Conservation (phyloP, 306 rosid genomes). For the Acacia acuminata region DNA sequence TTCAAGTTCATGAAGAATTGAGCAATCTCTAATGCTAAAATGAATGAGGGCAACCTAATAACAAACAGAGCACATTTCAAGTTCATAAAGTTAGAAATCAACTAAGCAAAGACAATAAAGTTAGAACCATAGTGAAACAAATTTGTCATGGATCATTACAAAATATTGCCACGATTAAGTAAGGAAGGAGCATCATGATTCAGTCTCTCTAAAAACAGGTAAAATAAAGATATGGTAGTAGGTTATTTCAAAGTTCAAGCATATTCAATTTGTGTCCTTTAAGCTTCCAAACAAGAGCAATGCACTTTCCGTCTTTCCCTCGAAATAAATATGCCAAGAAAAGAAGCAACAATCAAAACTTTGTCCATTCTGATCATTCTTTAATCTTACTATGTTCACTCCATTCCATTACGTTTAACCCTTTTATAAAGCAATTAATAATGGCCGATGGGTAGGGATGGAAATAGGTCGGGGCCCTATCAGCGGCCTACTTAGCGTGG, state of each 20-base stretch:
- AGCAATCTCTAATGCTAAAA: too few species aligned
- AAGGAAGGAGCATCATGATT: background rate
- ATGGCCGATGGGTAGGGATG: background rate
- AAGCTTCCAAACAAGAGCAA: conserved; percentile 6
- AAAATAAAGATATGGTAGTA: background rate
- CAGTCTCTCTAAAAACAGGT: background rate
- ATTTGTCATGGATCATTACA: conserved; percentile 12
- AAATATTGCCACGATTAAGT: background rate
- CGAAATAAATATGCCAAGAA: background rate
- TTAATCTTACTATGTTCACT: background rate
- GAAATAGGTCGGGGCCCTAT: too few species aligned
- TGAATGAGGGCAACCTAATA: too few species aligned
- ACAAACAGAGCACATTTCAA: too few species aligned
- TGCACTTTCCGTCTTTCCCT: conserved; percentile 8
- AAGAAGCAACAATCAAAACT: background rate
- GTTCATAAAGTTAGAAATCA: too few species aligned
- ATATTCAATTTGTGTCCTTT: background rate
- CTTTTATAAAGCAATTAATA: background rate
- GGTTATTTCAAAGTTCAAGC: background rate
- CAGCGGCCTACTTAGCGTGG: too few species aligned
- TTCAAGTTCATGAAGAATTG: too few species aligned
- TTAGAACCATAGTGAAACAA: background rate
- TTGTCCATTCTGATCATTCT: conserved; percentile 11
- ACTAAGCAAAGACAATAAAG: background rate
- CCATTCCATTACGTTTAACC: background rate